Base-by-base conservation (phyloP, 148 eudicot species). In the Cornus controversa region DNA sequence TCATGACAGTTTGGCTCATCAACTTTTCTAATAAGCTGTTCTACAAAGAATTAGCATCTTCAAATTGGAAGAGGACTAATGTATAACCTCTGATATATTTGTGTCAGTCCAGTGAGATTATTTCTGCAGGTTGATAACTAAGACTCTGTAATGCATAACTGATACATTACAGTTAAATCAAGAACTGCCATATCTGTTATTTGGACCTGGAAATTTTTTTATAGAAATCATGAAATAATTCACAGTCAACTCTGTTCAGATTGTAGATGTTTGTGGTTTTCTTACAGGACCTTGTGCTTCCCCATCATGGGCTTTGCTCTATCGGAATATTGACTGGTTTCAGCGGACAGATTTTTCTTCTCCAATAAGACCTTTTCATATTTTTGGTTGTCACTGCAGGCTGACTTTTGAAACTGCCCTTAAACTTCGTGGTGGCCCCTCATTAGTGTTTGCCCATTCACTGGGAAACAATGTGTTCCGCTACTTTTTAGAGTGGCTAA, bases 401-500 rank as follows among this genome's bases (percentile, higher is more conserved):
- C 77, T 93, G 85, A 96, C 97, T 67, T 93, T 96, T 86, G 99
- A 96, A 87, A 93, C 93, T 74, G 93, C 98, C 65, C 89, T 84
- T 83, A 96, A 93, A 82, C 94, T 89, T 70, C 98, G 98, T 31
- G 99, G 98, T 29, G 99, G 99, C 14, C 99, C 99, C 13, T 90
- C 97, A 70, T 27, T 96, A 81, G 99, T 96, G 64, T 96, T 93
- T 82, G 99, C 97, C 68, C 99, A 96, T 85, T 96, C 99, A 66
- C 82, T 96, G 82, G 99, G 99, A 29, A 96, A 96, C 85, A 84
- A 86, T 86, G 94, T 96, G 66, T 96, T 96, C 76, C 95, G 98
- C 70, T 96, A 96, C 92, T 96, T 96, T 81, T 76, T 96, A 79
- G 99, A 93, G 77, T 96, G 99, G 99, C 81, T 96, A 81, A 96